These are phyloP conservation scores for Lipomyces yamanashiensis DNA, from an alignment of 805 yeast genomes.

Conservation along the genomic window DNA sequence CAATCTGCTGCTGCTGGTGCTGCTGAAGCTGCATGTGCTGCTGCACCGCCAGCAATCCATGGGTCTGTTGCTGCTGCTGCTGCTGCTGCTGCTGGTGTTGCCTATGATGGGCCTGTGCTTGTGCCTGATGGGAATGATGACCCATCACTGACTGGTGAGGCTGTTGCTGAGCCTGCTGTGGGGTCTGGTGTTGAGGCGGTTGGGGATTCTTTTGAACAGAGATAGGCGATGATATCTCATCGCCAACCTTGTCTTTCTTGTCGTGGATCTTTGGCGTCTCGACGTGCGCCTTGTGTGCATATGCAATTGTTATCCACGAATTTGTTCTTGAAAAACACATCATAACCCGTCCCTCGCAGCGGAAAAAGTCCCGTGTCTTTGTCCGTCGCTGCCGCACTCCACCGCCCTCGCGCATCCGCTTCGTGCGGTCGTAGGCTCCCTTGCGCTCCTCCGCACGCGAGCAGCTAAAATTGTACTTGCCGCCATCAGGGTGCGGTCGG, in stretches of 20 bases:
- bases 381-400: constrained; percentile 36
- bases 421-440: constrained; percentile 36
- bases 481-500: constrained; percentile 35
- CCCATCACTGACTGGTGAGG: neutral
- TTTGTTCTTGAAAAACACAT: constrained; percentile 33
- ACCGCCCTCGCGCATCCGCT: constrained; percentile 36
- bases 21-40: constrained; percentile 25
- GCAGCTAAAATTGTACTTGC: constrained; percentile 35
- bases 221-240: neutral
- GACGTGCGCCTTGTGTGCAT: constrained; percentile 30
- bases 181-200: constrained; percentile 5
- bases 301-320: constrained; percentile 32
- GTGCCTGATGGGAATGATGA: constrained; percentile 14
- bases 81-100: constrained; percentile 8
- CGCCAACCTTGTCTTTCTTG: constrained; percentile 19
- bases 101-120: neutral
- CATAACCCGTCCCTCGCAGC: constrained; percentile 34
- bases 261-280: constrained; percentile 36
- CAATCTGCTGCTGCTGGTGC: constrained; percentile 17
- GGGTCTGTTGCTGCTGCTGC: constrained; percentile 7
- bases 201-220: neutral
- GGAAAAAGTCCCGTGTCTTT: constrained; percentile 30
- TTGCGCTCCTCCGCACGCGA: constrained; percentile 35
- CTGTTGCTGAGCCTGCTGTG: neutral
- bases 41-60: constrained; percentile 7